Percentiles rank a stretch among this genome's conserved stretches.
Conservation (phyloP, 371 early-diverging fungal species). For the Mucor lusitanicus region DNA sequence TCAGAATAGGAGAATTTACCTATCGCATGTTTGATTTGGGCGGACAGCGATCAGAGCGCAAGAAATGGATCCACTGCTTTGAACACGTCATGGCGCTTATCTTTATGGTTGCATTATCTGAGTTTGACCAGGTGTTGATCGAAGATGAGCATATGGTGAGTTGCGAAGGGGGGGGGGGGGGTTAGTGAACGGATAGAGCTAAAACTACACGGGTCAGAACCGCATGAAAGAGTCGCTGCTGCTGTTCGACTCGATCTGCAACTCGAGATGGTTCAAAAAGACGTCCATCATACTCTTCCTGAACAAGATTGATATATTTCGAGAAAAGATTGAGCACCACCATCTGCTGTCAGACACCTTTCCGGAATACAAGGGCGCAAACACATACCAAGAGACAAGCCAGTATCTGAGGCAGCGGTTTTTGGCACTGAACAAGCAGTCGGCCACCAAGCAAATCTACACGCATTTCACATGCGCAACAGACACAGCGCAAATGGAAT, state of each 20-base stretch:
- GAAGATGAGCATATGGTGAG: conserved; percentile 68
- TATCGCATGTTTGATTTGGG: conserved; percentile 90
- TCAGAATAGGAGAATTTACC: conserved; percentile 70
- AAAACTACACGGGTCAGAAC: conserved; percentile 56
- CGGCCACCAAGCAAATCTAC: conserved; percentile 85
- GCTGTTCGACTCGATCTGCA: conserved; percentile 95
- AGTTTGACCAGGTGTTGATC: conserved; percentile 87
- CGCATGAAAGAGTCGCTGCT: conserved; percentile 96
- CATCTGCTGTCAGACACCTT: conserved; percentile 53
- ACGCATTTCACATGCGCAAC: conserved; percentile 97
- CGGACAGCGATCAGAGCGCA: conserved; percentile 84
- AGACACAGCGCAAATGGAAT: conserved; percentile 95
- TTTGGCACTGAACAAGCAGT: conserved; percentile 81
- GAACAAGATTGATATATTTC: conserved; percentile 96
- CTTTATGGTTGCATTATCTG: conserved; percentile 87
- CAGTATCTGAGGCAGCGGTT: conserved; percentile 88
- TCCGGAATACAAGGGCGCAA: conserved; percentile 45
- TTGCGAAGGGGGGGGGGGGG: too few relatives aligned
- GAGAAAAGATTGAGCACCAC: conserved; percentile 80
- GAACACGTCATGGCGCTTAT: conserved; percentile 89
- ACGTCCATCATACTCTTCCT: conserved; percentile 94
- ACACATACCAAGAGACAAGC: conserved; percentile 78
- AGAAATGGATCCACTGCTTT: conserved; percentile 91
- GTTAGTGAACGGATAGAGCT: too few relatives aligned
- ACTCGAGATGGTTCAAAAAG: conserved; percentile 91